phyloP scores from a whole-genome alignment of 2,329 filamentous ascomycete species.

The Diaporthe sp. region DNA sequence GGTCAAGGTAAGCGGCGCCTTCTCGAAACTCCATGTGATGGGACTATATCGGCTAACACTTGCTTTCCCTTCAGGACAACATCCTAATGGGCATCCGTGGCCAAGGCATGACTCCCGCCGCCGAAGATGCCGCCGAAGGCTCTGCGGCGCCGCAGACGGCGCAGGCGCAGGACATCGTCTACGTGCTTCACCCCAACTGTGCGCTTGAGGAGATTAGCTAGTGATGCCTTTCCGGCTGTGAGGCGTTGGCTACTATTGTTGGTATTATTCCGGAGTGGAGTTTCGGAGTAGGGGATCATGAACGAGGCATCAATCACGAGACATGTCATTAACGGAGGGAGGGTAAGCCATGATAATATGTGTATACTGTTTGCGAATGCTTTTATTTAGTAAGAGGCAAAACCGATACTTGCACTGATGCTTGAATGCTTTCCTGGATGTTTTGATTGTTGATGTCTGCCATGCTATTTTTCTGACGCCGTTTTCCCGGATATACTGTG shows the following conservation, averaged over 20 bases:
- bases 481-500: background rate
- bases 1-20: constrained; percentile 80
- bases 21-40: background rate
- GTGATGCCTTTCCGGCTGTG: background rate
- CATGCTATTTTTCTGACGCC: too few species aligned
- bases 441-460: background rate
- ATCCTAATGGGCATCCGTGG: constrained; percentile 86
- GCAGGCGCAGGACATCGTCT: constrained; percentile 71
- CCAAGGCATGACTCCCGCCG: constrained; percentile 67
- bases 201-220: constrained; percentile 76
- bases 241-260: background rate
- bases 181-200: constrained; percentile 95
- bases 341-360: constrained; percentile 32
- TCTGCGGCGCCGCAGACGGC: constrained; percentile 54
- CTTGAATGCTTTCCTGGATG: background rate
- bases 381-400: constrained; percentile 1
- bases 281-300: constrained; percentile 26
- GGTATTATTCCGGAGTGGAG: constrained; percentile 14
- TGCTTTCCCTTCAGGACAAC: constrained; percentile 75
- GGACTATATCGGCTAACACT: constrained; percentile 47
- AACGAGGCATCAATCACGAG: background rate
- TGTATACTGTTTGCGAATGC: constrained; percentile 1
- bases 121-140: constrained; percentile 58
- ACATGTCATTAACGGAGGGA: constrained; percentile 13
- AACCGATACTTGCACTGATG: background rate